phyloP scores from a whole-genome alignment of 2,329 filamentous ascomycete genomes.

The Penicillium sp. region DNA sequence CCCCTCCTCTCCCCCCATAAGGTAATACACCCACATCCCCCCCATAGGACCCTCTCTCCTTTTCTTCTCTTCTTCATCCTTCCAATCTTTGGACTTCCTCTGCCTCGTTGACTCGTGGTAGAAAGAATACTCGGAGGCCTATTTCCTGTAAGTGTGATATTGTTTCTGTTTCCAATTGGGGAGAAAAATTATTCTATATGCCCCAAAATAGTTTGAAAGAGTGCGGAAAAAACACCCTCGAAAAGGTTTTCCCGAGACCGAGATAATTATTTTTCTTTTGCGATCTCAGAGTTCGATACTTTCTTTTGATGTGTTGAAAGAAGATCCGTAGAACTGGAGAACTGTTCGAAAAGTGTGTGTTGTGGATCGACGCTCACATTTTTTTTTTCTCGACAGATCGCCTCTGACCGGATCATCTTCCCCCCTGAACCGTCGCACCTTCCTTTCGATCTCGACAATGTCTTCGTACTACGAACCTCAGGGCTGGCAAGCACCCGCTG shows the following conservation, averaged over 20 bases:
- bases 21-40: slow-evolving; percentile 15
- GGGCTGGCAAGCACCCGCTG: slow-evolving; percentile 57
- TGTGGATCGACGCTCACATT: slow-evolving; percentile 17
- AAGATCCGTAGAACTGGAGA: slow-evolving; percentile 1
- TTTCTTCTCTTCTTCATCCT: slow-evolving; percentile 15
- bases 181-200: neutral
- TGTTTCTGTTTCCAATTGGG: neutral
- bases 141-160: slow-evolving; percentile 28
- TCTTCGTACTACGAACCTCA: slow-evolving; percentile 72
- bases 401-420: slow-evolving; percentile 27
- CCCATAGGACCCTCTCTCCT: slow-evolving; percentile 23
- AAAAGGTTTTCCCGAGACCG: neutral
- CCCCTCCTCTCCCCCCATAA: slow-evolving; percentile 14
- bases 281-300: neutral
- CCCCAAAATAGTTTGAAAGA: neutral
- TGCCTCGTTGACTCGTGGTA: slow-evolving; percentile 39
- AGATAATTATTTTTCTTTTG: neutral
- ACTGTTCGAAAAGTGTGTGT: slow-evolving; percentile 2
- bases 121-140: slow-evolving; percentile 22
- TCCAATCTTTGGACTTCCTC: slow-evolving; percentile 9
- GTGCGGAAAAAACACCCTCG: neutral
- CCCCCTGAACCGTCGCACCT: slow-evolving; percentile 23
- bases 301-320: neutral
- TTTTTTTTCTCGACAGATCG: slow-evolving; percentile 24
- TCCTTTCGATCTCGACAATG: slow-evolving; percentile 24